Conservation (phyloP, 768 basidiomycete species). For the Calocybe indica region DNA sequence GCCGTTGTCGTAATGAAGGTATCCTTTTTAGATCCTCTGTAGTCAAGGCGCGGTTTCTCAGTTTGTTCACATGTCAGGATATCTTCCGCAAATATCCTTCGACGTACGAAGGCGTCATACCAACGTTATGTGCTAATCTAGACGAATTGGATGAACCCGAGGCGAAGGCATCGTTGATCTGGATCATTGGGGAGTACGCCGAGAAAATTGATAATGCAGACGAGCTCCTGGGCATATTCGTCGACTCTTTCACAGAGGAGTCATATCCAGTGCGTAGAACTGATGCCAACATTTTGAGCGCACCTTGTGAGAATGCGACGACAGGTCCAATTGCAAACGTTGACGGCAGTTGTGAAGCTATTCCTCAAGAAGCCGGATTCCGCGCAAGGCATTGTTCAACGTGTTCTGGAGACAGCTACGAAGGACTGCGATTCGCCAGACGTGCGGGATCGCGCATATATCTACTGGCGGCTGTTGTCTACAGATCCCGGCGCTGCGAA, state of each 20-base stretch:
- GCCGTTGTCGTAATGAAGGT: constrained; percentile 99
- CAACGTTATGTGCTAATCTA: constrained; percentile 88
- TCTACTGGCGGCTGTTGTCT: constrained; percentile 94
- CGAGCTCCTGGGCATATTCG: constrained; percentile 84
- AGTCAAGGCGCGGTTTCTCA: neutral
- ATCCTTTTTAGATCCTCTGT: constrained; percentile 7
- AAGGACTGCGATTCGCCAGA: constrained; percentile 97
- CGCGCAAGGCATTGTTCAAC: constrained; percentile 88
- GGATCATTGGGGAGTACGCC: constrained; percentile 99
- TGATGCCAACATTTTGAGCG: constrained; percentile 1
- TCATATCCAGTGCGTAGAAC: constrained; percentile 68
- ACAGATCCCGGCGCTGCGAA: constrained; percentile 96
- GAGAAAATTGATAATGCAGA: constrained; percentile 97
- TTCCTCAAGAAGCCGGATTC: constrained; percentile 94
- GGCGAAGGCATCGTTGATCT: constrained; percentile 95
- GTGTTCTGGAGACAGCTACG: constrained; percentile 89
- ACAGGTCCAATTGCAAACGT: constrained; percentile 70
- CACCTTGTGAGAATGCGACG: neutral
- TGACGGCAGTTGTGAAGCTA: constrained; percentile 95
- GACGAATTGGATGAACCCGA: constrained; percentile 98
- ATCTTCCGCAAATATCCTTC: constrained; percentile 97
- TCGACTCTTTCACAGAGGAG: constrained; percentile 92
- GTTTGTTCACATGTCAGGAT: constrained; percentile 49
- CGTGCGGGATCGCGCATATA: constrained; percentile 94
- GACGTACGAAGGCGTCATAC: constrained; percentile 95